A percentile compares a stretch with the other conserved stretches of the same genome.
phyloP scores from a whole-genome alignment of 2,329 filamentous ascomycete species.

The Phyllosticta citrichinensis region DNA sequence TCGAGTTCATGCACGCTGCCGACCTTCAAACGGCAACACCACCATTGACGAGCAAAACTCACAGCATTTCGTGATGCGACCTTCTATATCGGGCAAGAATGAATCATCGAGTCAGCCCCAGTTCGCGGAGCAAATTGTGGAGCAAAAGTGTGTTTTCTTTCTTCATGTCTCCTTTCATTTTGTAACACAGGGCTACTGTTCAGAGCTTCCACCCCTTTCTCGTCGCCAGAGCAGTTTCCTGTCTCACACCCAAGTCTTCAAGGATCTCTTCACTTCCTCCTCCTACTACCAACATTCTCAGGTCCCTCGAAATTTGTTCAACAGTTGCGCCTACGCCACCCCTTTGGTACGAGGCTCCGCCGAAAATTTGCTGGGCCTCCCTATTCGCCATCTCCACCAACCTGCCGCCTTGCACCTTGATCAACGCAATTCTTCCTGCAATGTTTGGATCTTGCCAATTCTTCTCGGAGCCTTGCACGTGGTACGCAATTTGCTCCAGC shows the following conservation, averaged over 20 bases:
- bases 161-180: too few relatives aligned
- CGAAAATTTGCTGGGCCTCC: slow-evolving; percentile 46
- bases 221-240: slow-evolving; percentile 33
- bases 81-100: too few relatives aligned
- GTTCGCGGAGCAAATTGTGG: too few relatives aligned
- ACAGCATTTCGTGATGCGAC: too few relatives aligned
- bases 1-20: too few relatives aligned
- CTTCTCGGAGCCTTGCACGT: slow-evolving; percentile 36
- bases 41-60: too few relatives aligned
- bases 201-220: slow-evolving; percentile 37
- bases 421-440: slow-evolving; percentile 30
- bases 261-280: slow-evolving; percentile 47
- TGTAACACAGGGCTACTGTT: background rate
- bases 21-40: too few relatives aligned
- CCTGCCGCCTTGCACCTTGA: slow-evolving; percentile 42
- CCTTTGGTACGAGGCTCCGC: slow-evolving; percentile 43
- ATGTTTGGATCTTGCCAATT: slow-evolving; percentile 30
- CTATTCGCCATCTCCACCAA: slow-evolving; percentile 41
- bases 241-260: slow-evolving; percentile 41
- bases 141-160: too few relatives aligned
- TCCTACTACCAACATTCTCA: slow-evolving; percentile 40
- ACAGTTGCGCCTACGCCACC: slow-evolving; percentile 38
- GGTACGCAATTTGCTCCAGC: slow-evolving; percentile 51
- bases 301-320: slow-evolving; percentile 45
- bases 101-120: too few relatives aligned